Conservation (phyloP, 306 rosid species). For the Casuarina glauca region DNA sequence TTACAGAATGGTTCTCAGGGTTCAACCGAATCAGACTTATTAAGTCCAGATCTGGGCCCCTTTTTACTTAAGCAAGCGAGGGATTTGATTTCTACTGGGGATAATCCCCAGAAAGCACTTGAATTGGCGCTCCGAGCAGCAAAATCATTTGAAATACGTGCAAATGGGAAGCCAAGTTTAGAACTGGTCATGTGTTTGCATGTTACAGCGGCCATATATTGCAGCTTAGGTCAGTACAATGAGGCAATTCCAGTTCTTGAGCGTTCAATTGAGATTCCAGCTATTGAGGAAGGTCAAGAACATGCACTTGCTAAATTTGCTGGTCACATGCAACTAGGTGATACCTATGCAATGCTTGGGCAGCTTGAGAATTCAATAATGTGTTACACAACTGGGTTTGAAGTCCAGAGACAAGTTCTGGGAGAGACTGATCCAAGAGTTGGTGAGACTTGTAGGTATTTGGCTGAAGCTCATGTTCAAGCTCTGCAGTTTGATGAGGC, state of each 20-base stretch:
- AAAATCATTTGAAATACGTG: slow-evolving; percentile 55
- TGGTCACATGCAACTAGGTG: slow-evolving; percentile 94
- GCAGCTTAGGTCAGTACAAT: slow-evolving; percentile 61
- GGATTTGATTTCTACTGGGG: slow-evolving; percentile 69
- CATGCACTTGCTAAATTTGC: slow-evolving; percentile 87
- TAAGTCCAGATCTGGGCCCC: slow-evolving; percentile 65
- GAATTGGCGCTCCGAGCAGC: slow-evolving; percentile 74
- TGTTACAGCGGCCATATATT: slow-evolving; percentile 79
- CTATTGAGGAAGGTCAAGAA: slow-evolving; percentile 60
- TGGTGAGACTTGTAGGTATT: slow-evolving; percentile 86
- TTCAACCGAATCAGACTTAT: slow-evolving; percentile 33
- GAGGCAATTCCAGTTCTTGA: slow-evolving; percentile 79
- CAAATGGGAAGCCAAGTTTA: slow-evolving; percentile 63
- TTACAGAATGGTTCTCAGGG: slow-evolving; percentile 34
- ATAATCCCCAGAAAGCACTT: slow-evolving; percentile 66
- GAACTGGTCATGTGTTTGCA: slow-evolving; percentile 89
- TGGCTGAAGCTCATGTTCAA: slow-evolving; percentile 94
- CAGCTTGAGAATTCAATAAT: slow-evolving; percentile 78
- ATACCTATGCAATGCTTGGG: slow-evolving; percentile 83
- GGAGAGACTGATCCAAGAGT: slow-evolving; percentile 84
- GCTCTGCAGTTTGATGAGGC: slow-evolving; percentile 84
- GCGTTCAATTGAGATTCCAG: slow-evolving; percentile 70
- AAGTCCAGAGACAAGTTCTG: slow-evolving; percentile 69
- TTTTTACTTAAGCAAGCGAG: slow-evolving; percentile 83
- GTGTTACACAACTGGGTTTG: slow-evolving; percentile 76